Conservation (phyloP, 2,329 filamentous ascomycete genomes). For the Fusarium sp. region DNA sequence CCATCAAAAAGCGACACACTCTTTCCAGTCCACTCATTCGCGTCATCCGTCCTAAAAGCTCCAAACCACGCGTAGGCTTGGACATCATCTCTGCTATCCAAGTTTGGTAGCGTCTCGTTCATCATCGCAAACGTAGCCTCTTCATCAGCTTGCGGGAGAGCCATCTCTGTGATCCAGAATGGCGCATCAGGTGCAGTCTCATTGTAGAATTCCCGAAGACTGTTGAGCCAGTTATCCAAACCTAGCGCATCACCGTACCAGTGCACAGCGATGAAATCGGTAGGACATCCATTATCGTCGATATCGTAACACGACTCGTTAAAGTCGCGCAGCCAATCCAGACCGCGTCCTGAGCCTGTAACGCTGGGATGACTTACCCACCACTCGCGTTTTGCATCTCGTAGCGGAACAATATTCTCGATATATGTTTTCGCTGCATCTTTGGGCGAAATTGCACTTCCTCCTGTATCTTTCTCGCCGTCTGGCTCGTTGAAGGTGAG, state of each 20-base stretch:
- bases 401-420: constrained; percentile 51
- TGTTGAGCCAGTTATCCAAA: constrained; percentile 51
- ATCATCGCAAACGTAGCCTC: constrained; percentile 54
- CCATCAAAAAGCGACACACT: constrained; percentile 52
- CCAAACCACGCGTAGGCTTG: constrained; percentile 57
- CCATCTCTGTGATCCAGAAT: constrained; percentile 57
- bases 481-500: constrained; percentile 58
- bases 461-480: constrained; percentile 53
- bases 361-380: constrained; percentile 56
- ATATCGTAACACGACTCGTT: constrained; percentile 55
- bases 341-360: constrained; percentile 53
- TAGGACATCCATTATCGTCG: constrained; percentile 52
- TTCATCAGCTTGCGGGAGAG: constrained; percentile 50
- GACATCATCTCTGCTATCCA: constrained; percentile 51
- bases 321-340: constrained; percentile 55
- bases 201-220: constrained; percentile 52
- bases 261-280: constrained; percentile 56
- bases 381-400: constrained; percentile 48
- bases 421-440: constrained; percentile 55
- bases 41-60: constrained; percentile 52
- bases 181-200: constrained; percentile 29
- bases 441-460: constrained; percentile 52
- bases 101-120: constrained; percentile 52
- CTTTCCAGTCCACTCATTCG: constrained; percentile 55
- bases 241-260: constrained; percentile 55